Percentiles rank a stretch among this genome's conserved stretches.
phyloP scores from a whole-genome alignment of 2,329 filamentous ascomycete genomes.

The Clonostachys byssicola region DNA sequence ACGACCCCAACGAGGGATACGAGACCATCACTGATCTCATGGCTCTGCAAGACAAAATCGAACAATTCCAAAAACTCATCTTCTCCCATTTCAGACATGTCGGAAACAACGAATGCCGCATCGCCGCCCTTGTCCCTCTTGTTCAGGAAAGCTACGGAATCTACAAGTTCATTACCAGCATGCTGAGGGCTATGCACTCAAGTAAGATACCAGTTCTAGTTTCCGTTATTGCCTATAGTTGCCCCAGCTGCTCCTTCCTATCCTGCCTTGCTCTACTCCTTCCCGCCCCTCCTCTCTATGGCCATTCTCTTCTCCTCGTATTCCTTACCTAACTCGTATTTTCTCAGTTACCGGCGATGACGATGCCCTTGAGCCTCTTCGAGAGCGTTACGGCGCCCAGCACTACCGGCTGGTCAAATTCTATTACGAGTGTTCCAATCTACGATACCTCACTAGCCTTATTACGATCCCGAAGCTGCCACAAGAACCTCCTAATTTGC shows the following conservation, averaged over 20 bases:
- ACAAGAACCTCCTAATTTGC: slow-evolving; percentile 85
- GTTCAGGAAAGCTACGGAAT: slow-evolving; percentile 99
- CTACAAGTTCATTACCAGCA: slow-evolving; percentile 99
- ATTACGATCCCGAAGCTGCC: slow-evolving; percentile 96
- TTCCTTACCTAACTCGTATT: background rate
- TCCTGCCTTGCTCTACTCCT: background rate
- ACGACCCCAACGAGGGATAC: slow-evolving; percentile 96
- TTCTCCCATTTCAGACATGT: slow-evolving; percentile 94
- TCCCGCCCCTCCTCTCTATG: background rate
- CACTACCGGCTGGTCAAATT: slow-evolving; percentile 96
- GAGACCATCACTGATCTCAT: slow-evolving; percentile 97
- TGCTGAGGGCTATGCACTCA: slow-evolving; percentile 96
- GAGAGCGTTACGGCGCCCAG: slow-evolving; percentile 87
- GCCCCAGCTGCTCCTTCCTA: background rate
- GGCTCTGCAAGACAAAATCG: slow-evolving; percentile 96
- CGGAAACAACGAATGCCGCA: slow-evolving; percentile 93
- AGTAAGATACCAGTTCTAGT: slow-evolving; percentile 46
- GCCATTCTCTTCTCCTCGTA: background rate
- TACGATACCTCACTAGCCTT: slow-evolving; percentile 91
- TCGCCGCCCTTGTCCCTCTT: slow-evolving; percentile 86
- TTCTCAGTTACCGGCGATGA: slow-evolving; percentile 61
- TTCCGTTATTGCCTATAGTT: background rate
- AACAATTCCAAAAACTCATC: slow-evolving; percentile 96
- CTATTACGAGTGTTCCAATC: slow-evolving; percentile 98
- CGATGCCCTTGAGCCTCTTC: slow-evolving; percentile 83